Percentiles rank a stretch among this genome's conserved stretches.
These are phyloP conservation scores for Tulasnella calospora DNA, from an alignment of 768 basidiomycete species.

Conservation along the genomic window DNA sequence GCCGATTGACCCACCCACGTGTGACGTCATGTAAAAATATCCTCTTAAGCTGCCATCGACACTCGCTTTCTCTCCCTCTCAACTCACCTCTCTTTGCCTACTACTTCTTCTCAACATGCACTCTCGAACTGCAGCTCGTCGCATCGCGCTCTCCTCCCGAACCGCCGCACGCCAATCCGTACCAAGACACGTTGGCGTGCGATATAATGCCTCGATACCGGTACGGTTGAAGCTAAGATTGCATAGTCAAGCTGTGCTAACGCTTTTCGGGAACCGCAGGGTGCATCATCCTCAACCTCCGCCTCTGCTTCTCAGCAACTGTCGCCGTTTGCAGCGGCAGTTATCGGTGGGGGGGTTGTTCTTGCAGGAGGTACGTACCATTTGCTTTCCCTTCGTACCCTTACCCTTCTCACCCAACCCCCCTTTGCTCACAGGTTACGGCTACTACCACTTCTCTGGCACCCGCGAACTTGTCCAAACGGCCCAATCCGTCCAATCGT, in stretches of 20 bases:
- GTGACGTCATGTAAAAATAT: too few relatives aligned
- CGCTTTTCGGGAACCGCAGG: background rate
- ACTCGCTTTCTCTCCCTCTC: background rate
- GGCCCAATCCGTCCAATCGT: slow-evolving; percentile 33
- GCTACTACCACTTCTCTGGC: slow-evolving; percentile 43
- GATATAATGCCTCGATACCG: background rate
- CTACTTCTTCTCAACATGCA: background rate
- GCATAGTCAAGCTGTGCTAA: background rate
- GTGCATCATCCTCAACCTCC: background rate
- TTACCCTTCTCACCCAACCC: background rate
- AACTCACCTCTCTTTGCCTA: background rate
- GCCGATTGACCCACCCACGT: too few relatives aligned
- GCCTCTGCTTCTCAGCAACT: background rate
- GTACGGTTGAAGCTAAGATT: background rate
- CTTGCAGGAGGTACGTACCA: background rate
- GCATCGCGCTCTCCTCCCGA: background rate
- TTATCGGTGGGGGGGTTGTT: background rate
- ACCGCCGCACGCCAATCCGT: background rate
- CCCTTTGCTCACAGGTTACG: slow-evolving; percentile 36
- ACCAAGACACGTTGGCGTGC: background rate
- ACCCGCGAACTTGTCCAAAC: slow-evolving; percentile 40
- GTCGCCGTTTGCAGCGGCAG: background rate
- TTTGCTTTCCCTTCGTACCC: too few relatives aligned
- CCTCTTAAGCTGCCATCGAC: background rate
- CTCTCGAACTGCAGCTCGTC: background rate